Base-by-base conservation (phyloP, 192 early-diverging fungal species). In the Coemansia guatemalensis region DNA sequence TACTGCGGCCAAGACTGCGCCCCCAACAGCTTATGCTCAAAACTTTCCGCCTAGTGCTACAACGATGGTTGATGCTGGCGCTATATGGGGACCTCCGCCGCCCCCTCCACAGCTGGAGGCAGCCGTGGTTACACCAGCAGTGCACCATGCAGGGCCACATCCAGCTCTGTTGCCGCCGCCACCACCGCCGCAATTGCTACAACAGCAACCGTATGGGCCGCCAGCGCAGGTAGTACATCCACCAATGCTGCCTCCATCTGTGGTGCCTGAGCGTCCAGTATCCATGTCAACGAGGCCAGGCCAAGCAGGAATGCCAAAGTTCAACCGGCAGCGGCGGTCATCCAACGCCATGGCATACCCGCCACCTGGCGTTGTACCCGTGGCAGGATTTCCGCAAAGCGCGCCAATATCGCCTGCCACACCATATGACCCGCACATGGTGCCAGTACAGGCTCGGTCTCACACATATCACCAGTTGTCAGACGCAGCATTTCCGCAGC, bases 401-500 rank as follows among this genome's bases (percentile, higher is more conserved):
- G 71, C 71, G 20, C 71, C 71, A 18, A 73, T 73, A 22, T 67
- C 71, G 35, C 71, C 71, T 2, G 48, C 65, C 2, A 55, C 53
- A 29, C 26, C 17, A 29, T 63, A 54, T 27, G 51, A 54, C 33
- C 30, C 32, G 26, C 53, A 53, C 35, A 27, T 35, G 32, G 47
- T 33, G n/a, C 14, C 32, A n/a, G 33, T 29, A 23, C 22, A 55
- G 49, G 29, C 49, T 9, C 60, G 41, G 57, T 22, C 57, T 23
- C 60, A 32, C 41, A 56, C 26, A 12, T 48, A 55, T 50, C 54
- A 57, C 9, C 23, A 30, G 53, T 44, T 44, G 39, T 44, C 14
- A 17, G 39, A 44, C 39, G 39, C 39, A 44, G 39, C 39, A 4
- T 30, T 32, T 22, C 47, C 47, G n/a, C 32, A 60, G n/a, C 58